These are phyloP conservation scores for Aspergillus sp. DNA, from an alignment of 2,329 filamentous ascomycete species.

Conservation along the genomic window DNA sequence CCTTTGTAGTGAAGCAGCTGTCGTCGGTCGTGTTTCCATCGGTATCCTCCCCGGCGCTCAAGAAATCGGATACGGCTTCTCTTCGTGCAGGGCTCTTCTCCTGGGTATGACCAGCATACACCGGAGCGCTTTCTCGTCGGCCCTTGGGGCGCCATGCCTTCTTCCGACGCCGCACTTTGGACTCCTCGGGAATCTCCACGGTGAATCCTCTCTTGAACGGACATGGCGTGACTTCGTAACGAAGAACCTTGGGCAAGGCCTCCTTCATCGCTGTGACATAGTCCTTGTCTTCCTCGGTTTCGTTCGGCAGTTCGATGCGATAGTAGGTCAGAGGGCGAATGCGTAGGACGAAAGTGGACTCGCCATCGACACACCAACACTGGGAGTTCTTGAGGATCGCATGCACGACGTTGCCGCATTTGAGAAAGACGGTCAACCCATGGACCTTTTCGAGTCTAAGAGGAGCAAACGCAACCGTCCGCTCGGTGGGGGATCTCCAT, in stretches of 20 bases:
- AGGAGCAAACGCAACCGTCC: conserved; percentile 77
- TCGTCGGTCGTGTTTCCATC: conserved; percentile 34
- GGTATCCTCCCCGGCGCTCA: conserved; percentile 32
- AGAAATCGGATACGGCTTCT: conserved; percentile 19
- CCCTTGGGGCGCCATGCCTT: conserved; percentile 66
- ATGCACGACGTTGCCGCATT: conserved; percentile 78
- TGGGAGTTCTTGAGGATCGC: conserved; percentile 87
- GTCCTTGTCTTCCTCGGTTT: conserved; percentile 61
- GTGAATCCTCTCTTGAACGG: conserved; percentile 78
- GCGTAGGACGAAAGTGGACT: conserved; percentile 81
- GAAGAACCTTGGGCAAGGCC: conserved; percentile 69
- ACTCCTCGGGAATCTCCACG: conserved; percentile 69
- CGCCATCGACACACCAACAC: conserved; percentile 88
- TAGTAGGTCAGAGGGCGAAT: conserved; percentile 83
- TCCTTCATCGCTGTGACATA: conserved; percentile 67
- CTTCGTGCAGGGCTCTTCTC: conserved; percentile 15
- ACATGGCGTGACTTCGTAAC: conserved; percentile 84
- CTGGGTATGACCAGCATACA: conserved; percentile 13
- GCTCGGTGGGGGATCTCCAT: conserved; percentile 74
- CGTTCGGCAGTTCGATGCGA: conserved; percentile 78
- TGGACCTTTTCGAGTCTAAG: conserved; percentile 83
- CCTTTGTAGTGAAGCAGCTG: conserved; percentile 24
- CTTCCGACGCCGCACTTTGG: conserved; percentile 64
- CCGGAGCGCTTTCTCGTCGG: conserved; percentile 39
- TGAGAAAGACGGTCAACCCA: conserved; percentile 82